Base-by-base conservation (phyloP, 1,284 basidiomycete species). In the Stereum hirsutum region DNA sequence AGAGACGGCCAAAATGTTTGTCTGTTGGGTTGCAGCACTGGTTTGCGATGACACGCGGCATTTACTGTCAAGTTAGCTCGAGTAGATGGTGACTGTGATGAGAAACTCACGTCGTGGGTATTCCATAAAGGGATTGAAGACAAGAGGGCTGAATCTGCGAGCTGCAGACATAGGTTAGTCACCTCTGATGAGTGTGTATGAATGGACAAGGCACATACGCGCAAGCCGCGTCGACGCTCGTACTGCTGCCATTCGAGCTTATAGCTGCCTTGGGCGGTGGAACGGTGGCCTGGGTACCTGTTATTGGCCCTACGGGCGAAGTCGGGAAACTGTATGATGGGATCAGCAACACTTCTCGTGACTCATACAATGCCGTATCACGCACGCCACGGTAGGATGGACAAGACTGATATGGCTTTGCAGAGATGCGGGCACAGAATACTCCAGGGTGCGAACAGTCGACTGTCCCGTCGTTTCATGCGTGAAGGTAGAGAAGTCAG, bases 401-500 rank as follows among this genome's bases (percentile, higher is more conserved):
- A 71, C 56, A 14, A 68, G 54, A 14, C 64, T 57, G 30, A 71
- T 52, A 45, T 68, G 64, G 10, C 56, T 56, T 36, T 59, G 44
- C 5, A 70, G 55, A 35, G 59, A 57, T 0, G 53, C 48, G 1
- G 69, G 69, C 31, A 71, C 55, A 4, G 67, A 69, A 57, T 69
- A 70, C 3, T 60, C 54, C 19, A 69, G 57, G 1, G 68, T 69
- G 39, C 67, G 65, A 40, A 63, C 45, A 21, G 53, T 48, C 43
- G 57, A 42, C 27, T 53, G 43, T 27, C 63, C 60, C n/a, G 52
- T 63, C 14, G 52, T 53, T 3, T 54, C 48, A 48, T 72, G 63
- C 12, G 53, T 55, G 54, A 65, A 72, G n/a, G 57, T 51, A n/a
- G 60, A 54, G 52, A 66, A 72, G 32, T 68, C 49, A 19, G 66